Base-by-base conservation (phyloP, 1,139 yeast genomes). In the Blastobotrys indianensis region DNA sequence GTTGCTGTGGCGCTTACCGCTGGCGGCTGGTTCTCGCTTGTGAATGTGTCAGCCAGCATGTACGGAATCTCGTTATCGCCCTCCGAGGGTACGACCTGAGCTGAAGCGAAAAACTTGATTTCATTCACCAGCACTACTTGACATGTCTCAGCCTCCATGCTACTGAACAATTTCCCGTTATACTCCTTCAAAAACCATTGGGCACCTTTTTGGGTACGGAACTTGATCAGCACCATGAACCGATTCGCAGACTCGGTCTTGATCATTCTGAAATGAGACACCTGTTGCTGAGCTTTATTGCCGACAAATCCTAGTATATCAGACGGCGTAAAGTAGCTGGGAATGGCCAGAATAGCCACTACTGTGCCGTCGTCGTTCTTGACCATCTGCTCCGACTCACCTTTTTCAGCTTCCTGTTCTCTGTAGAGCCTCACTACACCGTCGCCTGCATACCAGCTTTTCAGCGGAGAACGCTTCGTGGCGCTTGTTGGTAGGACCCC, bases 81-180 rank as follows among this genome's bases (percentile, higher is more conserved):
- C 29, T 43, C 46, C 11, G 34, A 32, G 34, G 38, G 42, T n/a
- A 37, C 36, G 25, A 48, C 38, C 50, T 47, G 52, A 2, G 47
- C 54, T 29, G 57, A 59, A 10, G 53, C 50, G 15, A 70, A 62
- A 54, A 79, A 69, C 15, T 71, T 65, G 4, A 87, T 53, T n/a
- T 47, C 32, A 32, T 46, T 41, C 34, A 90, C 77, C 51, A 74
- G 77, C 2, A 88, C 76, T 4, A 81, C 86, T 60, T 84, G 92
- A 55, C 97, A 88, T 12, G 79, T 72, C 60, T 88, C 96, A 0
- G 95, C 88, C 57, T 88, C 96, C 85, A 87, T 82, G 2, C 92
- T 78, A 57, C 83, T 87, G 69, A 90, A 90, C 3, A 75, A 72
- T 51, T 76, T 77, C 2, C 95, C 95, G 60, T 88, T 83, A 59